Conservation (phyloP, 2,329 filamentous ascomycete genomes). For the Ceratocystis albifundus region DNA sequence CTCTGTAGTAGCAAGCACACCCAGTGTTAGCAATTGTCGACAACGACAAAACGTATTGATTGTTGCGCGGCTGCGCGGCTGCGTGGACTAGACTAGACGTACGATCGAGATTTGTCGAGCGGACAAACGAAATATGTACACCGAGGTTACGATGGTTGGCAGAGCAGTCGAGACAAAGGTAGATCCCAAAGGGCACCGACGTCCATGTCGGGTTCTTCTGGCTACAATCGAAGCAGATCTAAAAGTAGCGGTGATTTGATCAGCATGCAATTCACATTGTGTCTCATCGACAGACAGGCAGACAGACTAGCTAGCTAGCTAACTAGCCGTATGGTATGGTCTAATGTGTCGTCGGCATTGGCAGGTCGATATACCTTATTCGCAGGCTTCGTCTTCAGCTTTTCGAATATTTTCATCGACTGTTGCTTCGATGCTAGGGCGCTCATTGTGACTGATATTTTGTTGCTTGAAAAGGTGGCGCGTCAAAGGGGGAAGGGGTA, state of each 20-base stretch:
- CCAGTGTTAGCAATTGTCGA: constrained; percentile 3
- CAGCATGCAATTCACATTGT: constrained; percentile 15
- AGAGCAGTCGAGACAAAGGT: constrained; percentile 95
- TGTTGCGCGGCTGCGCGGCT: constrained; percentile 21
- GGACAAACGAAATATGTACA: constrained; percentile 97
- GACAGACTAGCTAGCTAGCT: too few species aligned
- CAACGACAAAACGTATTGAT: neutral
- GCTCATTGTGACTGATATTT: constrained; percentile 37
- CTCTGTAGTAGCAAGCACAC: constrained; percentile 37
- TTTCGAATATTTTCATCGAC: constrained; percentile 95
- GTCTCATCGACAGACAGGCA: too few species aligned
- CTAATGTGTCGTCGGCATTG: constrained; percentile 7
- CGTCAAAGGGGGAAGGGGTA: constrained; percentile 6
- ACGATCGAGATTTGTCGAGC: constrained; percentile 97
- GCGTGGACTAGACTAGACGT: too few species aligned
- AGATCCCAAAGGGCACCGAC: constrained; percentile 92
- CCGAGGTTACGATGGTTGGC: constrained; percentile 94
- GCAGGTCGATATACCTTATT: constrained; percentile 61
- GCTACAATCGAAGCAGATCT: constrained; percentile 98
- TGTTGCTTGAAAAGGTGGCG: constrained; percentile 12
- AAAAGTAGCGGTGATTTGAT: constrained; percentile 23
- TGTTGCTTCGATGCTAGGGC: constrained; percentile 77
- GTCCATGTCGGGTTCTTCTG: constrained; percentile 98
- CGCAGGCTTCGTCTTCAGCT: constrained; percentile 83
- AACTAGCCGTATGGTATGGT: constrained; percentile 5